These are phyloP conservation scores for Neurospora tetrasperma DNA, from an alignment of 495 filamentous ascomycete genomes.

Conservation along the genomic window DNA sequence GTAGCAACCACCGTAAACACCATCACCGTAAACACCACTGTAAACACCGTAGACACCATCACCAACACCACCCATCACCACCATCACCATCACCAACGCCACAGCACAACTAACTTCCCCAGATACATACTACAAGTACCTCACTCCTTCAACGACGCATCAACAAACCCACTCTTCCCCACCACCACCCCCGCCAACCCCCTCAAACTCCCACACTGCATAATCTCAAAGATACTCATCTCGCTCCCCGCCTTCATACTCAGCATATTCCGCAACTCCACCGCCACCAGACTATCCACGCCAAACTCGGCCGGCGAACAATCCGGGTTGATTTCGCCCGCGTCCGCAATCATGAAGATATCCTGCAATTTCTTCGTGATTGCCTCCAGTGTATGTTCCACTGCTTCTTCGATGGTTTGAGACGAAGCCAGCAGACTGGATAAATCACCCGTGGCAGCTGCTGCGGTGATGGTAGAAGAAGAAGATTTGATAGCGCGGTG, in stretches of 20 bases:
- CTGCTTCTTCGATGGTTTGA: slow-evolving; percentile 8
- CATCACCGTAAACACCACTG: too few relatives aligned
- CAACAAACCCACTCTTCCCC: slow-evolving; percentile 11
- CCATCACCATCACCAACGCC: too few relatives aligned
- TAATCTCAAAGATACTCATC: slow-evolving; percentile 33
- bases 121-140: too few relatives aligned
- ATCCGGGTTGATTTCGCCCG: slow-evolving; percentile 15
- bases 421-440: slow-evolving; percentile 2
- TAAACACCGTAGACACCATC: too few relatives aligned
- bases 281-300: slow-evolving; percentile 39
- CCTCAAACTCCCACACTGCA: slow-evolving; percentile 26
- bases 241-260: slow-evolving; percentile 22
- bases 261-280: slow-evolving; percentile 39
- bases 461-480: background rate
- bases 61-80: too few relatives aligned
- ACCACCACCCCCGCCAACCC: slow-evolving; percentile 18
- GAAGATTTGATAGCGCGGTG: slow-evolving; percentile 2
- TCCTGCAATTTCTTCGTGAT: slow-evolving; percentile 23
- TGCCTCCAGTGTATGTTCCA: background rate
- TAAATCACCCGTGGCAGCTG: slow-evolving; percentile 1
- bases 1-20: background rate
- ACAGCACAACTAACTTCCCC: too few relatives aligned
- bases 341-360: slow-evolving; percentile 26
- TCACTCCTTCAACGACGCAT: background rate
- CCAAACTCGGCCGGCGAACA: slow-evolving; percentile 26